Evolutionary conservation across 495 filamentous ascomycete genomes (phyloP), one percentile per base, ranked within the genome.

Genomic region (Achaetomiella virescens): DNA sequence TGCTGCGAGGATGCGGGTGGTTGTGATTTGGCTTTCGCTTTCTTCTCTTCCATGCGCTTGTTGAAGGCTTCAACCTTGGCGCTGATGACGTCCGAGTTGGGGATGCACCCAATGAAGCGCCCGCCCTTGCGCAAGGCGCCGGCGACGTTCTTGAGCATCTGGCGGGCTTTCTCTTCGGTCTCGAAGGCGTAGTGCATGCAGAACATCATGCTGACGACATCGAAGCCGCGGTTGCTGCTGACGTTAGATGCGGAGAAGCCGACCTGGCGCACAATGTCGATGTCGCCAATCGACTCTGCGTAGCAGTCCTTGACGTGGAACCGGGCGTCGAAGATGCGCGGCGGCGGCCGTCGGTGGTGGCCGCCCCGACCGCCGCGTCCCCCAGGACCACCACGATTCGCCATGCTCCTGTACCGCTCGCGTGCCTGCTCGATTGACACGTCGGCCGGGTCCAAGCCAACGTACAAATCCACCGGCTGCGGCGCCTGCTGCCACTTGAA

Each of bases 111-210:
- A 42, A 98, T 81, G 69, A 97, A 95, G 37, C 90, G 84, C 9
- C 93, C 93, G 18, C 93, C 93, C 65, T 97, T 96, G 70, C 90
- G 95, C 62, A 98, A 70, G 24, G 84, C 80, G 5, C 90, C 87
- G 2, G 93, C 84, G 12, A 98, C 93, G 67, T 98, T 98, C 66
- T 82, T 80, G 48, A 98, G 80, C 93, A 98, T 97, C 51, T 83
- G 85, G 20, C 91, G 81, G 11, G 91, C 85, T 68, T 96, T 95
- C 6, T 78, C 79, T 69, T 97, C 89, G 55, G 76, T 89, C 71
- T 98, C 95, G 62, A 97, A 98, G 0, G 95, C 91, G 66, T 98
- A 98, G 73, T 98, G 93, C 84, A 98, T 95, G 66, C 90, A 91
- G 64, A 98, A 98, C 93, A 98, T 98, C 80, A 95, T 96, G 53